Conservation (phyloP, 768 basidiomycete genomes). For the Leccinum imitatum region DNA sequence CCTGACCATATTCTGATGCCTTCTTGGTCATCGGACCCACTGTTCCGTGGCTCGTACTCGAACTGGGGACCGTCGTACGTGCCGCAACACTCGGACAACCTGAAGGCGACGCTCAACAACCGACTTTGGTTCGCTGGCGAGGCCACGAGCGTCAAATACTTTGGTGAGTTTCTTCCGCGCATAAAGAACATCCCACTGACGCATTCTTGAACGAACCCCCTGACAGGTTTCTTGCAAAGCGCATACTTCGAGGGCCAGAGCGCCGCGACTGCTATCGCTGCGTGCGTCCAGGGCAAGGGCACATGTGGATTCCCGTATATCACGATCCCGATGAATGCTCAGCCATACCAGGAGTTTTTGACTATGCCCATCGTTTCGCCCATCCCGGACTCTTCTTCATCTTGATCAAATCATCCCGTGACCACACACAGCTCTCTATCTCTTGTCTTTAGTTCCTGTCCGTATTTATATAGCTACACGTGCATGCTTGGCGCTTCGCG, state of each 20-base stretch:
- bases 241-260: slow-evolving; percentile 56
- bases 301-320: slow-evolving; percentile 29
- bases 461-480: neutral
- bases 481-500: neutral
- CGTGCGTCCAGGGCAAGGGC: slow-evolving; percentile 38
- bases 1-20: slow-evolving; percentile 57
- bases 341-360: slow-evolving; percentile 31
- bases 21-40: slow-evolving; percentile 52
- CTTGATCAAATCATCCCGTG: neutral
- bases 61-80: slow-evolving; percentile 70
- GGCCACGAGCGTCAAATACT: slow-evolving; percentile 56
- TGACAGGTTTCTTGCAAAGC: slow-evolving; percentile 53
- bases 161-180: slow-evolving; percentile 40
- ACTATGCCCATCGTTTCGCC: neutral
- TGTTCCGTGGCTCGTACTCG: slow-evolving; percentile 50
- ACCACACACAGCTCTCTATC: neutral
- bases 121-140: slow-evolving; percentile 66
- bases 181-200: neutral
- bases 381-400: neutral
- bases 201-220: neutral
- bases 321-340: slow-evolving; percentile 30
- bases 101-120: slow-evolving; percentile 50
- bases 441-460: neutral
- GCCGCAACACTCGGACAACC: slow-evolving; percentile 50
- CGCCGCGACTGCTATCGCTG: slow-evolving; percentile 39